phyloP scores from a whole-genome alignment of 257 asterid species.

The Misopates orontium region DNA sequence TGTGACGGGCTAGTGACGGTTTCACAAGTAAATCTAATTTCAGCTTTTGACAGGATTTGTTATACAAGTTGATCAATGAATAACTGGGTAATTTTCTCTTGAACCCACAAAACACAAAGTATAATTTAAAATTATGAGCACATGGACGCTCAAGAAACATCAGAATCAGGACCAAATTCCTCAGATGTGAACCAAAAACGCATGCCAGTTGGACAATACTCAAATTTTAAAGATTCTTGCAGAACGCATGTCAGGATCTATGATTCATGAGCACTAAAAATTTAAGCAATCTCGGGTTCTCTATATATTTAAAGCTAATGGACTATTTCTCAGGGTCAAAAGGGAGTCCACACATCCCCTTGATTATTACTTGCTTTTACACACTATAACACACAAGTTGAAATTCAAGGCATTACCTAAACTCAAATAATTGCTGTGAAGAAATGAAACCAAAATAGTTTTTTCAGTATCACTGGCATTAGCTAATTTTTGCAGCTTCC shows the following conservation, averaged over 20 bases:
- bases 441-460: slow-evolving; percentile 54
- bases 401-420: slow-evolving; percentile 46
- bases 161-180: background rate
- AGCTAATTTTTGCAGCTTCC: slow-evolving; percentile 26
- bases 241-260: background rate
- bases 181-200: background rate
- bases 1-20: background rate
- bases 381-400: background rate
- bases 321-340: background rate
- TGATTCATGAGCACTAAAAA: background rate
- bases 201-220: background rate
- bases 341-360: background rate
- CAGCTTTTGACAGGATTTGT: background rate
- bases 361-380: no score
- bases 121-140: background rate
- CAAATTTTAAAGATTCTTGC: background rate
- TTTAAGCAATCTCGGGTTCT: background rate
- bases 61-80: background rate
- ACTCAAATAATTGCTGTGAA: slow-evolving; percentile 76
- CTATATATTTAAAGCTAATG: background rate
- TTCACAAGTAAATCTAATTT: background rate
- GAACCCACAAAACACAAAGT: background rate
- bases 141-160: background rate
- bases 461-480: slow-evolving; percentile 31
- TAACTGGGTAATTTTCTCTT: background rate